phyloP scores from a whole-genome alignment of 2,329 filamentous ascomycete species.

The Cordyceps tenuipes region DNA sequence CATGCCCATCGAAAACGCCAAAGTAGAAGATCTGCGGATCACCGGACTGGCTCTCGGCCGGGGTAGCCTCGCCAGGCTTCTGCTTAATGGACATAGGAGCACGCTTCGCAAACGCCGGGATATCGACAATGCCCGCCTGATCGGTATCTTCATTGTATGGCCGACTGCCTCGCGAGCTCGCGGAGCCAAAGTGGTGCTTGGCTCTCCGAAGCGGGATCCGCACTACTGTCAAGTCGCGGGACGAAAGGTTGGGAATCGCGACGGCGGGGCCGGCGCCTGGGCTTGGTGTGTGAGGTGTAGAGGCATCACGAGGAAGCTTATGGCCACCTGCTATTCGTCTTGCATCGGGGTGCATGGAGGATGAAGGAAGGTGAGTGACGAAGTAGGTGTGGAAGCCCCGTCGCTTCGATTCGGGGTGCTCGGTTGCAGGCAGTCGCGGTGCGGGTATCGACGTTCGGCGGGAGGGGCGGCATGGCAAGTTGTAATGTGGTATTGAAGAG shows the following conservation, averaged over 20 bases:
- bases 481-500: not conserved
- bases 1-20: constrained; percentile 92
- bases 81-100: constrained; percentile 57
- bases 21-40: constrained; percentile 98
- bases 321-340: constrained; percentile 60
- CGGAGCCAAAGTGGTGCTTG: constrained; percentile 90
- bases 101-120: constrained; percentile 86
- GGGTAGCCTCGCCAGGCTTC: constrained; percentile 51
- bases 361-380: constrained; percentile 88
- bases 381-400: constrained; percentile 89
- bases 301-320: constrained; percentile 78
- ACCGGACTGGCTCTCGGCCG: constrained; percentile 68
- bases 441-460: constrained; percentile 3
- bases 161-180: constrained; percentile 69
- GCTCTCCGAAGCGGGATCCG: constrained; percentile 88
- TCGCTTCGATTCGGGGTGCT: constrained; percentile 17
- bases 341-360: constrained; percentile 84
- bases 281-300: constrained; percentile 61
- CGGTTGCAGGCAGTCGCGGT: not conserved
- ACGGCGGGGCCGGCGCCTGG: constrained; percentile 48
- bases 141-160: constrained; percentile 90
- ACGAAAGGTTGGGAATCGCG: constrained; percentile 50
- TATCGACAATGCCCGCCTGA: constrained; percentile 86
- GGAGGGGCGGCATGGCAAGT: not conserved
- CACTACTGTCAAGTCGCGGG: constrained; percentile 81